phyloP scores from a whole-genome alignment of 2,329 filamentous ascomycete genomes.

The Mycocentrospora acerina region DNA sequence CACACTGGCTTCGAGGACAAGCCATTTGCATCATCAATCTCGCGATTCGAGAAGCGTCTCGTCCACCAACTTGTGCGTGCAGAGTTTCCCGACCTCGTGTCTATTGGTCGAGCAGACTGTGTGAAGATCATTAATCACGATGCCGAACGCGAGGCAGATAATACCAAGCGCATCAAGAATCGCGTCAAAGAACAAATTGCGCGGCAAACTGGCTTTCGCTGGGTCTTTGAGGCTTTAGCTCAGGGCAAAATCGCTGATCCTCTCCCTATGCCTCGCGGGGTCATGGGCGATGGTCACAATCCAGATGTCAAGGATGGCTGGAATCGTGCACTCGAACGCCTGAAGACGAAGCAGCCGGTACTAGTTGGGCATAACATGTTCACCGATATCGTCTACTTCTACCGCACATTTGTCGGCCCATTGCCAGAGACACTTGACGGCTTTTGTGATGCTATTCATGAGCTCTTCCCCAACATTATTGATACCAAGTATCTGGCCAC shows the following conservation, averaged over 20 bases:
- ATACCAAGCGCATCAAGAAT: slow-evolving; percentile 38
- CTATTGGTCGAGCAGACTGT: slow-evolving; percentile 45
- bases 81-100: slow-evolving; percentile 56
- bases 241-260: slow-evolving; percentile 43
- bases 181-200: slow-evolving; percentile 45
- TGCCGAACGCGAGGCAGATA: slow-evolving; percentile 46
- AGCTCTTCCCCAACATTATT: slow-evolving; percentile 58
- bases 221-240: slow-evolving; percentile 52
- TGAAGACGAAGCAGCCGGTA: slow-evolving; percentile 52
- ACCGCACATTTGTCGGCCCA: slow-evolving; percentile 61
- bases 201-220: slow-evolving; percentile 52
- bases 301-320: slow-evolving; percentile 41
- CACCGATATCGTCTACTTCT: slow-evolving; percentile 64
- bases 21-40: slow-evolving; percentile 23
- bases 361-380: slow-evolving; percentile 68
- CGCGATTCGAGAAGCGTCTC: slow-evolving; percentile 62
- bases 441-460: slow-evolving; percentile 55
- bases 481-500: slow-evolving; percentile 67
- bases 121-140: slow-evolving; percentile 48
- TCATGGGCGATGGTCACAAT: slow-evolving; percentile 37
- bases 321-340: slow-evolving; percentile 41
- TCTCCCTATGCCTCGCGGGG: slow-evolving; percentile 37
- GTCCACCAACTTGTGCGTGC: slow-evolving; percentile 66
- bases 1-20: slow-evolving; percentile 25
- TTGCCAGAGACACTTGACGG: slow-evolving; percentile 57